Conservation (phyloP, 352 stramenopile species). For the Thraustotheca clavata region DNA sequence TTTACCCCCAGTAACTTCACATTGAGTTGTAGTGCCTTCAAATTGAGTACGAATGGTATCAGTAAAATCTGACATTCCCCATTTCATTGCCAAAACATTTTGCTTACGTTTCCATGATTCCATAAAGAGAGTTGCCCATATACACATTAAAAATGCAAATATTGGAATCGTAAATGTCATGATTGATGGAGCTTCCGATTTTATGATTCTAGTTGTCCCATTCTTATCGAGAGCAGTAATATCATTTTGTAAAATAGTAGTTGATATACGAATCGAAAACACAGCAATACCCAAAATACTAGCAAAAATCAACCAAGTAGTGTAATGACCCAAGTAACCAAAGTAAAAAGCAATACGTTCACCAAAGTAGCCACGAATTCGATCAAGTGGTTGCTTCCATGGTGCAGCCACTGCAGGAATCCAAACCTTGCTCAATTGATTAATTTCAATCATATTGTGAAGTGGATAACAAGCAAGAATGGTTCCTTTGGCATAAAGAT, state of each 20-base stretch:
- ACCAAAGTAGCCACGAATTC: conserved; percentile 78
- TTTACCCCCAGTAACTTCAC: conserved; percentile 59
- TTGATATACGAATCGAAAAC: conserved; percentile 35
- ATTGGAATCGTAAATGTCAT: conserved; percentile 67
- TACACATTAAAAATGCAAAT: conserved; percentile 81
- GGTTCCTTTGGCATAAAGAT: conserved; percentile 61
- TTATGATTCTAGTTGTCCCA: neutral
- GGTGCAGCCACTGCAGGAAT: conserved; percentile 57
- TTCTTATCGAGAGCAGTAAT: conserved; percentile 48
- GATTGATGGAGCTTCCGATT: conserved; percentile 24
- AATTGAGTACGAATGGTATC: conserved; percentile 67
- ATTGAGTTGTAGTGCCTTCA: conserved; percentile 58
- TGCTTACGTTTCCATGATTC: conserved; percentile 87
- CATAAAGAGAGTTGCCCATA: conserved; percentile 86
- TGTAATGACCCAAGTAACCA: conserved; percentile 94
- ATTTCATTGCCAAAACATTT: conserved; percentile 68
- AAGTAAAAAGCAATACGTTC: conserved; percentile 97
- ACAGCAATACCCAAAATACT: conserved; percentile 86
- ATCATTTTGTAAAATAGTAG: conserved; percentile 31
- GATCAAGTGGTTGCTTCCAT: conserved; percentile 73
- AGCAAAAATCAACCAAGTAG: conserved; percentile 91
- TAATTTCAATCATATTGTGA: conserved; percentile 59
- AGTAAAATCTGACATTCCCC: conserved; percentile 73
- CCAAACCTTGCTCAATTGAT: conserved; percentile 51
- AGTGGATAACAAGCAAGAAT: conserved; percentile 73